Percentiles rank a stretch among this genome's conserved stretches.
phyloP scores from a whole-genome alignment of 441 rosid species.

The Isatis lusitanica region DNA sequence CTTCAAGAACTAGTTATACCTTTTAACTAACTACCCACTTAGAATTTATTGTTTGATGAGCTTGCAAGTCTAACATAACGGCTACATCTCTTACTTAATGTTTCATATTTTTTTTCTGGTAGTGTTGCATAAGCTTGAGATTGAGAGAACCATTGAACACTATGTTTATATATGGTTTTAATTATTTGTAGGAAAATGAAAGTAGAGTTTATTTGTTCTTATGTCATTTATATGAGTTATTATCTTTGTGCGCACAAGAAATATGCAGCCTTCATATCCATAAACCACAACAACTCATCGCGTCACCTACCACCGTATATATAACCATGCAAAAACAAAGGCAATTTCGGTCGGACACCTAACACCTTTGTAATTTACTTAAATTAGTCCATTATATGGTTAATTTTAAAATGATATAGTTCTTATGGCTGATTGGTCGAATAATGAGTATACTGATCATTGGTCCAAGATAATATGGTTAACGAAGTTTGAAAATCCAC shows the following conservation, averaged over 20 bases:
- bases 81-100: slow-evolving; percentile 5
- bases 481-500: not conserved
- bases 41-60: not conserved
- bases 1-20: too few species aligned
- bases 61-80: not conserved
- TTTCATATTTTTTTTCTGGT: not conserved
- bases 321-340: not conserved
- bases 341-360: not conserved
- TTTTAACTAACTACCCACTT: not conserved
- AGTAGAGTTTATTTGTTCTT: not conserved
- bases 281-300: not conserved
- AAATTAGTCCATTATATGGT: not conserved
- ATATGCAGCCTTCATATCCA: not conserved
- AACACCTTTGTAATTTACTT: slow-evolving; percentile 8
- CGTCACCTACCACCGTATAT: not conserved
- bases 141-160: not conserved
- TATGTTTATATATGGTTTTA: not conserved
- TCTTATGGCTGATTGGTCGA: not conserved
- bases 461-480: not conserved
- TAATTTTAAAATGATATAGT: not conserved
- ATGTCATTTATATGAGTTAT: not conserved
- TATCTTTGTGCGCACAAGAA: not conserved
- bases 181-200: not conserved
- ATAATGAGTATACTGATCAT: not conserved
- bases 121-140: not conserved